phyloP scores from a whole-genome alignment of 2,329 filamentous ascomycete genomes.

The Botrytis sinoallii region DNA sequence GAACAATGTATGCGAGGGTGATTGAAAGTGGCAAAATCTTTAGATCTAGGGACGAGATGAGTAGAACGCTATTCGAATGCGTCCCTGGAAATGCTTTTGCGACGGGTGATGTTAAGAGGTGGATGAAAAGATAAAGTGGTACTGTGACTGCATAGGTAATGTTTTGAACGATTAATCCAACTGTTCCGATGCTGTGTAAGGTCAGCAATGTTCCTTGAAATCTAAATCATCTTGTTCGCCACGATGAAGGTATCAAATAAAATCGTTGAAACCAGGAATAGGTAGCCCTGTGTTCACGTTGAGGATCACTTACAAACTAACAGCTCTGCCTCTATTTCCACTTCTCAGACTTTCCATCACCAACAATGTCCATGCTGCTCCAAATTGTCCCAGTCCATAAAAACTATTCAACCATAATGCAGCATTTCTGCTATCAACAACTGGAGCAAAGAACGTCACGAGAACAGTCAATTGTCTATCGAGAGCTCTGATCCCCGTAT shows the following conservation, averaged over 20 bases:
- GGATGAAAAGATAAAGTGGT: conserved; percentile 44
- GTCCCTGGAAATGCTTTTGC: conserved; percentile 37
- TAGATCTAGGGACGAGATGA: conserved; percentile 33
- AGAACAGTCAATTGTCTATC: conserved; percentile 30
- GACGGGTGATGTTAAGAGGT: conserved; percentile 44
- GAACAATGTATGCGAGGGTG: conserved; percentile 44
- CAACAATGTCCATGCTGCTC: conserved; percentile 36
- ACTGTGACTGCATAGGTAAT: conserved; percentile 45
- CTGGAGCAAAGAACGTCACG: conserved; percentile 33
- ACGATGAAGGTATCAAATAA: not conserved
- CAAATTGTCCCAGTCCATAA: conserved; percentile 33
- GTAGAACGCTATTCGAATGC: conserved; percentile 34
- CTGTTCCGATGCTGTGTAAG: conserved; percentile 36
- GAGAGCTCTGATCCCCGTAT: conserved; percentile 28
- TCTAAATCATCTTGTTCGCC: not conserved
- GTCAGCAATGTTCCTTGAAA: conserved; percentile 15
- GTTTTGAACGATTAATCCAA: conserved; percentile 44
- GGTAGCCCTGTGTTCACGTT: not conserved
- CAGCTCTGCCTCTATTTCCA: conserved; percentile 43
- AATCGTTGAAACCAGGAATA: not conserved
- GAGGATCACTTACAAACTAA: conserved; percentile 41
- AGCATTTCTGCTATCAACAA: conserved; percentile 22
- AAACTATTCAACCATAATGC: conserved; percentile 28
- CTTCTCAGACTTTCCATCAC: conserved; percentile 45
- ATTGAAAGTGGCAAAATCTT: conserved; percentile 43